Evolutionary conservation across 192 early-diverging fungal species (phyloP), one percentile per base, ranked within the genome.

Genomic region (Umbelopsis vinacea): DNA sequence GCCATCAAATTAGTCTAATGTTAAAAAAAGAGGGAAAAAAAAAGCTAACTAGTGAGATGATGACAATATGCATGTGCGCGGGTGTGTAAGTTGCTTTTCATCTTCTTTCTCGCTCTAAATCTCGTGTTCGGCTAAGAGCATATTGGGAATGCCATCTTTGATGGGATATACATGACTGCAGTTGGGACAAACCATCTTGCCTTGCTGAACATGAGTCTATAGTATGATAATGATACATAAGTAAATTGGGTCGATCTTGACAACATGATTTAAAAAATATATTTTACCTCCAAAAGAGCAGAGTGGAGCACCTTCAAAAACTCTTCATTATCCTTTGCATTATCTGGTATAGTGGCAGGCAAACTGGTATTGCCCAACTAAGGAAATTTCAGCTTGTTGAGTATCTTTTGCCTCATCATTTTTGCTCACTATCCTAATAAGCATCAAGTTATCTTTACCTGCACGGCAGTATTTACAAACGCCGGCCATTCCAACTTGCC

Each of bases 71-170:
- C 40, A 43, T 43, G 40, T 43, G 40, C 8, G 40, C 11, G 40
- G 8, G 40, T 43, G 40, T 11, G 40, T 43, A 43, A 43, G 40
- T 43, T 43, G 40, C 40, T 43, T 43, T 21, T 15, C 7, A 15
- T 3, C 6, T 50, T 19, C 15, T 6, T 17, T 43, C 40, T 43
- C 15, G 17, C 4, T 69, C 55, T 86, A 92, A 74, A 92, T 88
- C 77, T 95, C 93, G 67, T 90, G 88, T 74, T 95, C 93, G 24
- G 86, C 88, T 50, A 95, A 82, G 12, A 95, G 85, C 94, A 95
- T 95, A 78, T 94, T 94, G 53, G 97, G 96, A 71, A 99, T 93
- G 35, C 95, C 95, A 75, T 97, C 92, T 53, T 88, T 92, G 78
- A 99, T 94, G 55, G 89, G 87, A 81, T 94, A 99, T 26, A 93